Percentiles rank a stretch among this genome's conserved stretches.
Evolutionary conservation across 2,329 filamentous ascomycete species (phyloP).

Genomic region (Aspergillus sp.): DNA sequence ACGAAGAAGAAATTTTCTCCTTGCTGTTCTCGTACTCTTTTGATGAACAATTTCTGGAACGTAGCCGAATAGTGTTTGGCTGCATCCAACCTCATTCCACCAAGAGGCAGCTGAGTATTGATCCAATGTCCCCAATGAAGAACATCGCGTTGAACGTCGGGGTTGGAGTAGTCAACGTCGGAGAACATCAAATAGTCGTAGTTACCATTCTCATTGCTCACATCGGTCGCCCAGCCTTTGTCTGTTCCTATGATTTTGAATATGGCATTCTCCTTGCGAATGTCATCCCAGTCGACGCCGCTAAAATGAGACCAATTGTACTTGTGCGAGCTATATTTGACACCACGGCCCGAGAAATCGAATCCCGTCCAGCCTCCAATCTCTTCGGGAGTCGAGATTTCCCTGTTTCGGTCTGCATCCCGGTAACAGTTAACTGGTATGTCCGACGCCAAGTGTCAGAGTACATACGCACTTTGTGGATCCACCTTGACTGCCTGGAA

Average conservation of each 20-base stretch:
- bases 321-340: conserved; percentile 63
- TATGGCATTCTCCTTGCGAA: conserved; percentile 61
- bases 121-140: conserved; percentile 72
- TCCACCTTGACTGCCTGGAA: conserved; percentile 69
- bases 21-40: conserved; percentile 56
- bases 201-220: conserved; percentile 69
- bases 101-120: conserved; percentile 61
- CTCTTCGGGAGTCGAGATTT: conserved; percentile 60
- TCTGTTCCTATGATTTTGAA: conserved; percentile 68
- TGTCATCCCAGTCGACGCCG: conserved; percentile 69
- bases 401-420: conserved; percentile 58
- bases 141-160: conserved; percentile 67
- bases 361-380: conserved; percentile 73
- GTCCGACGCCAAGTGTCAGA: not conserved
- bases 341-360: conserved; percentile 65
- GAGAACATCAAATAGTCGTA: conserved; percentile 73
- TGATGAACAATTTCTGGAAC: conserved; percentile 70
- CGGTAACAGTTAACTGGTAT: not conserved
- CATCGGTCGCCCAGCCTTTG: conserved; percentile 67
- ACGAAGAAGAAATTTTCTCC: conserved; percentile 66
- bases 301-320: conserved; percentile 72
- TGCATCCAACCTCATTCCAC: conserved; percentile 72
- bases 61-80: conserved; percentile 71
- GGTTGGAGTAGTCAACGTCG: conserved; percentile 68
- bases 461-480: conserved; percentile 43